Evolutionary conservation across 169 alveolate genomes (phyloP).

Genomic region (Plasmodium cynomolgi): DNA sequence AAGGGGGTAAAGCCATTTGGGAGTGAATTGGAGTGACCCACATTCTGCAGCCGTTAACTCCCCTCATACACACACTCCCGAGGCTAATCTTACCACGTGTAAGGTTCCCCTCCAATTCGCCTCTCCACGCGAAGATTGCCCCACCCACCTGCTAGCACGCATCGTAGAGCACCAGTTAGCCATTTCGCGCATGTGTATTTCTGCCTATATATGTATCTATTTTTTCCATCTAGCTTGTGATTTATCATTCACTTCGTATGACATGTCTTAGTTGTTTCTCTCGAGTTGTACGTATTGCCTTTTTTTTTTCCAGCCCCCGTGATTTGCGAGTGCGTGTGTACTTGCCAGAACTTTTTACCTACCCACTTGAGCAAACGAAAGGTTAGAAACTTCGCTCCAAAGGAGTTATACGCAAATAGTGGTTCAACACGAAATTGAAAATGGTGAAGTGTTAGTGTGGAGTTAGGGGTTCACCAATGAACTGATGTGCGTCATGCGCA

Average conservation of each 20-base stretch:
- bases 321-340: not conserved
- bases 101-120: not conserved
- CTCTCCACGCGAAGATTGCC: not conserved
- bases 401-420: not conserved
- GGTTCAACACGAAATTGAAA: not conserved
- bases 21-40: too few relatives aligned
- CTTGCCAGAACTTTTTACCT: not conserved
- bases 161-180: not conserved
- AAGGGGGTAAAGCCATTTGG: not conserved
- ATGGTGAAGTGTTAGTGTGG: not conserved
- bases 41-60: not conserved
- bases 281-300: not conserved
- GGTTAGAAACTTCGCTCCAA: not conserved
- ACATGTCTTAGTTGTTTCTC: not conserved
- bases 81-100: not conserved
- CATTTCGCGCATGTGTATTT: not conserved
- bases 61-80: not conserved
- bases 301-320: not conserved
- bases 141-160: not conserved
- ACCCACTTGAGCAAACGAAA: not conserved
- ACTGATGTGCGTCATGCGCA: not conserved
- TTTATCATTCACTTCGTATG: not conserved
- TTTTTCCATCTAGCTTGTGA: not conserved
- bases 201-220: not conserved
- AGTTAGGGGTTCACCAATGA: not conserved